Evolutionary conservation across 208 protist genomes (phyloP), one percentile per base, ranked within the genome.

Genomic region (Naegleria lovaniensis): DNA sequence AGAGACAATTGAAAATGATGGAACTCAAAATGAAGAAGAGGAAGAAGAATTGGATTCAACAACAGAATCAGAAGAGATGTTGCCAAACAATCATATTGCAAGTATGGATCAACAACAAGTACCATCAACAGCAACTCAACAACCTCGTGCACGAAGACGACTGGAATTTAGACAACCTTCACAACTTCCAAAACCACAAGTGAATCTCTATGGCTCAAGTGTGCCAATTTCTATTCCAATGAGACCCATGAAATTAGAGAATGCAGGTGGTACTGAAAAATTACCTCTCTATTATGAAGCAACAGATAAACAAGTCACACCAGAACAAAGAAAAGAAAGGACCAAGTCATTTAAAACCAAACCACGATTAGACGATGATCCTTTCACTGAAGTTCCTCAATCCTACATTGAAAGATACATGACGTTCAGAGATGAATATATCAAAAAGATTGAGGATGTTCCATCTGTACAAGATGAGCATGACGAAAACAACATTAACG

Each of bases 331-430:
- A 79, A 79, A 36, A 9, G 25, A 79, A 33, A 79, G 67, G 36
- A 79, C 67, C 16, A 79, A 79, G n/a, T 79, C 67, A 25, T 79
- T 79, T 33, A 79, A 36, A 36, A 79, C 16, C 7, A 85, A 85
- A 48, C 85, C n/a, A 15, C 9, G 85, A 59, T 6, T 39, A 13
- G 85, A 88, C 13, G 85, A 88, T 58, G 85, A 88, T 51, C 33
- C 40, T 19, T 88, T 88, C n/a, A 39, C 19, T 6, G n/a, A 88
- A 38, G n/a, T 22, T 7, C 83, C 15, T 40, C 9, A 38, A n/a
- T 88, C 85, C 0, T 88, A 88, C 19, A 88, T 88, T 88, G 85
- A 88, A 52, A 51, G 41, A 58, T 88, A 88, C 41, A 88, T 88
- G 85, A 39, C 85, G 11, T 88, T 88, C 36, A 88, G 43, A 58